phyloP scores from a whole-genome alignment of 2,329 filamentous ascomycete species.

The Chalara sp. region DNA sequence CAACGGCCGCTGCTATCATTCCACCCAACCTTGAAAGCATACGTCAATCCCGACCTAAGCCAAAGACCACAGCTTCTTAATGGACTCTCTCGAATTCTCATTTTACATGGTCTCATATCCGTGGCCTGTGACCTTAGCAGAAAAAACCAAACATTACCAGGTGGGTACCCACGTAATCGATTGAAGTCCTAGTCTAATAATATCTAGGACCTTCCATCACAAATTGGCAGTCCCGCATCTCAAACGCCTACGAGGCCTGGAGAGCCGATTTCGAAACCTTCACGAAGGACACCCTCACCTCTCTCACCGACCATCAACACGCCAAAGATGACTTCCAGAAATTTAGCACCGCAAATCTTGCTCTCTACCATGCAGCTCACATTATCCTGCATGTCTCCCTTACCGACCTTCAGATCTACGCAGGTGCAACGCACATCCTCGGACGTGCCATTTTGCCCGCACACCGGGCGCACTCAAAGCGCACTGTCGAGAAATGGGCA shows the following conservation, averaged over 20 bases:
- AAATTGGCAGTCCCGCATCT: slow-evolving; percentile 32
- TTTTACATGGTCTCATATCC: slow-evolving; percentile 57
- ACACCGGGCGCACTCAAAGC: slow-evolving; percentile 44
- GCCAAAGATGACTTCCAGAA: slow-evolving; percentile 35
- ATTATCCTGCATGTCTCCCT: slow-evolving; percentile 51
- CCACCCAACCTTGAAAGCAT: slow-evolving; percentile 47
- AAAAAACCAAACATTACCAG: slow-evolving; percentile 53
- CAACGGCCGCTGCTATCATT: slow-evolving; percentile 36
- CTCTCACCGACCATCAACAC: slow-evolving; percentile 23
- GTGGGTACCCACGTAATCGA: slow-evolving; percentile 18
- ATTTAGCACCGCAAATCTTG: slow-evolving; percentile 42
- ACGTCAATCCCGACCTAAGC: slow-evolving; percentile 38
- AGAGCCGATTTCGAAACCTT: slow-evolving; percentile 50
- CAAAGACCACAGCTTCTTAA: slow-evolving; percentile 37
- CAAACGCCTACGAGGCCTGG: slow-evolving; percentile 49
- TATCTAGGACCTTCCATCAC: neutral
- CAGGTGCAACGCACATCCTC: slow-evolving; percentile 51
- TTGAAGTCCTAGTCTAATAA: no score
- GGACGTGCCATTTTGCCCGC: slow-evolving; percentile 43
- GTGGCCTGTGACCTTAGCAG: slow-evolving; percentile 56
- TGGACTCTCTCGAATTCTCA: slow-evolving; percentile 42
- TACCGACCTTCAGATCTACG: slow-evolving; percentile 55
- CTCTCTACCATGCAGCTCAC: slow-evolving; percentile 52
- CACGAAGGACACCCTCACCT: slow-evolving; percentile 33
- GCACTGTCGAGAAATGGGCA: slow-evolving; percentile 45